Conservation (phyloP, 176 grass and related monocot species). For the Oryza coarctata region DNA sequence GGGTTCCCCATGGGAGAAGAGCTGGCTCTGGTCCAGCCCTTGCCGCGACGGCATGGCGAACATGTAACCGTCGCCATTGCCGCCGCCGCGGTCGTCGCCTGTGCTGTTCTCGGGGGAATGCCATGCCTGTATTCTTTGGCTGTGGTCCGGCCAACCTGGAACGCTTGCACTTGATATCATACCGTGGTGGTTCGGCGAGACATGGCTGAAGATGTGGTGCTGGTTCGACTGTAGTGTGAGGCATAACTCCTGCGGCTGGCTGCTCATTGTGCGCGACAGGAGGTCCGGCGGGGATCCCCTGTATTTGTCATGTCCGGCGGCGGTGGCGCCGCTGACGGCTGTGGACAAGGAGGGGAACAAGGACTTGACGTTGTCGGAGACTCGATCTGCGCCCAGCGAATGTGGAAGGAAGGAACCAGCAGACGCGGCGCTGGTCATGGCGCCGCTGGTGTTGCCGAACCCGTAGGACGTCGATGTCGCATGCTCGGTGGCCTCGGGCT, state of each 20-base stretch:
- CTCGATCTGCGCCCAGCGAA: conserved; percentile 55
- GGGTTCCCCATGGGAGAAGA: conserved; percentile 89
- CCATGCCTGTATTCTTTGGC: conserved; percentile 68
- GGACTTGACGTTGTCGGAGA: conserved; percentile 80
- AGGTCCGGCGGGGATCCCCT: conserved; percentile 69
- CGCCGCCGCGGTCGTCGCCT: conserved; percentile 39
- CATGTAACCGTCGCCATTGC: conserved; percentile 48
- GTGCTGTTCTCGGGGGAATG: conserved; percentile 39
- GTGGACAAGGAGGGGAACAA: conserved; percentile 80
- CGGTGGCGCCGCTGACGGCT: conserved; percentile 38
- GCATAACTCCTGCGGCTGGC: conserved; percentile 77
- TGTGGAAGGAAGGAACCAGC: conserved; percentile 58
- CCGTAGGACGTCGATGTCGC: conserved; percentile 58
- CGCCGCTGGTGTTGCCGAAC: conserved; percentile 33
- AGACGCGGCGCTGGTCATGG: conserved; percentile 19
- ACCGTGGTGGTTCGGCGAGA: conserved; percentile 41
- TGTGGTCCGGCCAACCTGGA: conserved; percentile 50
- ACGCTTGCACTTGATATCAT: conserved; percentile 55
- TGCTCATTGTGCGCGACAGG: conserved; percentile 53
- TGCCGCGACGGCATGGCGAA: conserved; percentile 50
- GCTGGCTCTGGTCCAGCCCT: conserved; percentile 66
- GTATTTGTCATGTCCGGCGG: conserved; percentile 53
- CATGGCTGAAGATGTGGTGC: conserved; percentile 71
- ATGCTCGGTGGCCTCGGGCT: conserved; percentile 23
- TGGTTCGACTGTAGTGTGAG: conserved; percentile 91